Evolutionary conservation across 352 stramenopile genomes (phyloP).

Genomic region (Plasmopara muralis): DNA sequence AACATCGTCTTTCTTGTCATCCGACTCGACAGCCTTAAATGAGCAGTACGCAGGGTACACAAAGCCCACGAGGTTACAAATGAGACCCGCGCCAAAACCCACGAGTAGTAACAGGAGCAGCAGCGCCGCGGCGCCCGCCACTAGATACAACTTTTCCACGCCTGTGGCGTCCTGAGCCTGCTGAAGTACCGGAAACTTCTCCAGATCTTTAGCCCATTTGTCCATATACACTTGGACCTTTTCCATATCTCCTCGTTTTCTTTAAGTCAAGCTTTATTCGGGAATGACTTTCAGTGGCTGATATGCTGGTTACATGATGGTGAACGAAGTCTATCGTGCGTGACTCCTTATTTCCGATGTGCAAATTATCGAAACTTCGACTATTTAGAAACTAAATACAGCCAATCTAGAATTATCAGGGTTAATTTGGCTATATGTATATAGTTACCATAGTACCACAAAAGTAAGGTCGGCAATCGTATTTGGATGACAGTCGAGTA

Average conservation of each 20-base stretch:
- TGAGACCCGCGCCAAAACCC: constrained; percentile 78
- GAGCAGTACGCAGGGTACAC: constrained; percentile 77
- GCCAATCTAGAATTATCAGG: too few species aligned
- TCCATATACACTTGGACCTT: constrained; percentile 79
- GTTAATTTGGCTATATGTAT: too few species aligned
- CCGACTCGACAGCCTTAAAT: constrained; percentile 81
- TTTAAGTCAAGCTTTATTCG: constrained; percentile 11
- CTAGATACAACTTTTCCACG: constrained; percentile 87
- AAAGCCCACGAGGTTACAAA: constrained; percentile 81
- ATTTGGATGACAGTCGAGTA: too few species aligned
- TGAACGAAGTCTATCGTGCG: too few species aligned
- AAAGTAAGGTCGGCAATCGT: too few species aligned
- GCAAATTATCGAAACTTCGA: too few species aligned
- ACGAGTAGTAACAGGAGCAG: constrained; percentile 76
- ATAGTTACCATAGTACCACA: too few species aligned
- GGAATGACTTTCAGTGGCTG: constrained; percentile 5
- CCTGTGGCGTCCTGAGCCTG: constrained; percentile 74
- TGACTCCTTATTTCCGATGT: too few species aligned
- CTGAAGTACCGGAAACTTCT: constrained; percentile 75
- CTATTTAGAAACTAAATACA: too few species aligned
- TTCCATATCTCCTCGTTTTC: constrained; percentile 38
- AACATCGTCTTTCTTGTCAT: constrained; percentile 75
- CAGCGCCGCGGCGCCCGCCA: constrained; percentile 47
- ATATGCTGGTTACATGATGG: too few species aligned
- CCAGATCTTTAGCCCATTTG: constrained; percentile 83